A percentile compares a stretch with the other conserved stretches of the same genome.
These are phyloP conservation scores for Acidiella bohemica DNA, from an alignment of 495 filamentous ascomycete species.

Conservation along the genomic window DNA sequence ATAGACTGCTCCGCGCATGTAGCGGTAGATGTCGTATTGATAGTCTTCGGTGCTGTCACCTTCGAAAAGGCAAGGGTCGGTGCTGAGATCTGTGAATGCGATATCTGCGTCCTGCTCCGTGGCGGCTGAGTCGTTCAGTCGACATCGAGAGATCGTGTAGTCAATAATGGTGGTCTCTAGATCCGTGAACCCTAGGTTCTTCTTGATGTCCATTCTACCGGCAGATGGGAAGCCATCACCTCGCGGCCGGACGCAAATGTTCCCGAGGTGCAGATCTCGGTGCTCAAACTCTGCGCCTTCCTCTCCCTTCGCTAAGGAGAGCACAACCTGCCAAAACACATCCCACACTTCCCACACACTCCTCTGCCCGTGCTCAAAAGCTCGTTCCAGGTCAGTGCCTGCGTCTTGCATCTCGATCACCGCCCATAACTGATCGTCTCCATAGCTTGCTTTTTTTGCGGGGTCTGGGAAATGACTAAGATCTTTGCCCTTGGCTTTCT, in stretches of 20 bases:
- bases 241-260: constrained; percentile 52
- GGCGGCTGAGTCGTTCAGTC: constrained; percentile 13
- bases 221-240: background rate
- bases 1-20: constrained; percentile 24
- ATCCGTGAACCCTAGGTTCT: constrained; percentile 50
- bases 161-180: constrained; percentile 77
- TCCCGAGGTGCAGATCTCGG: constrained; percentile 77
- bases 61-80: constrained; percentile 25
- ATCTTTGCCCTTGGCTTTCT: constrained; percentile 43
- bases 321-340: constrained; percentile 67
- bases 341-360: constrained; percentile 54
- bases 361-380: constrained; percentile 20
- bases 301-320: constrained; percentile 66
- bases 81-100: constrained; percentile 27
- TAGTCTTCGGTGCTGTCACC: constrained; percentile 29
- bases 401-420: constrained; percentile 83
- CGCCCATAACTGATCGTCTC: constrained; percentile 58
- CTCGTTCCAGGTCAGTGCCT: constrained; percentile 58
- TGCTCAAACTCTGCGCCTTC: constrained; percentile 68
- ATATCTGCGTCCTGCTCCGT: constrained; percentile 6
- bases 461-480: constrained; percentile 53
- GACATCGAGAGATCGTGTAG: constrained; percentile 70
- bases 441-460: constrained; percentile 39
- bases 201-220: constrained; percentile 24
- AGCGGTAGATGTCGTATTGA: constrained; percentile 34